phyloP scores from a whole-genome alignment of 2,329 filamentous ascomycete species.

The Graphium sp. region DNA sequence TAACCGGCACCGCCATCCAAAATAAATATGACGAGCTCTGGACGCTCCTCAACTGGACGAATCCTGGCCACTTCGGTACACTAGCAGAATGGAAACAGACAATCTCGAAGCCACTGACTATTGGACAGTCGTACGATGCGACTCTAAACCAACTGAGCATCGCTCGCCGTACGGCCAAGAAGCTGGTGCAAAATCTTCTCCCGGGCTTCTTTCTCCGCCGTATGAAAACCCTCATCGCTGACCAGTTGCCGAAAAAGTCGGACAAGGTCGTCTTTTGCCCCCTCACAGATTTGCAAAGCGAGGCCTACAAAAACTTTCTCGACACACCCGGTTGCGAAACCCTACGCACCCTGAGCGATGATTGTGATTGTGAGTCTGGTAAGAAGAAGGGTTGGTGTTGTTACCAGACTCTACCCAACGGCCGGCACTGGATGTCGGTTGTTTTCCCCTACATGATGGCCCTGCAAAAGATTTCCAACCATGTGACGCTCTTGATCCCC shows the following conservation, averaged over 20 bases:
- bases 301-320: conserved; percentile 74
- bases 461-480: conserved; percentile 79
- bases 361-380: conserved; percentile 52
- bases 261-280: conserved; percentile 93
- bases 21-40: conserved; percentile 97
- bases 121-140: conserved; percentile 87
- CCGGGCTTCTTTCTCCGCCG: conserved; percentile 81
- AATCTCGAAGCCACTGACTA: conserved; percentile 63
- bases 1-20: conserved; percentile 92
- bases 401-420: conserved; percentile 37
- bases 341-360: conserved; percentile 50
- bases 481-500: conserved; percentile 78
- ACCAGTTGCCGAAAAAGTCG: conserved; percentile 87
- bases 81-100: conserved; percentile 60
- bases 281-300: conserved; percentile 62
- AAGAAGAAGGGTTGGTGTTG: conserved; percentile 70
- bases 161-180: conserved; percentile 66
- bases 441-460: conserved; percentile 76
- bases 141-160: conserved; percentile 67
- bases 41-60: conserved; percentile 93
- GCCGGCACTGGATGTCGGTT: conserved; percentile 52
- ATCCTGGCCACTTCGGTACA: conserved; percentile 54
- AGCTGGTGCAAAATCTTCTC: conserved; percentile 72
- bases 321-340: conserved; percentile 47
- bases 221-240: conserved; percentile 81